Conservation (phyloP, 2,329 filamentous ascomycete genomes). For the Capronia americana region DNA sequence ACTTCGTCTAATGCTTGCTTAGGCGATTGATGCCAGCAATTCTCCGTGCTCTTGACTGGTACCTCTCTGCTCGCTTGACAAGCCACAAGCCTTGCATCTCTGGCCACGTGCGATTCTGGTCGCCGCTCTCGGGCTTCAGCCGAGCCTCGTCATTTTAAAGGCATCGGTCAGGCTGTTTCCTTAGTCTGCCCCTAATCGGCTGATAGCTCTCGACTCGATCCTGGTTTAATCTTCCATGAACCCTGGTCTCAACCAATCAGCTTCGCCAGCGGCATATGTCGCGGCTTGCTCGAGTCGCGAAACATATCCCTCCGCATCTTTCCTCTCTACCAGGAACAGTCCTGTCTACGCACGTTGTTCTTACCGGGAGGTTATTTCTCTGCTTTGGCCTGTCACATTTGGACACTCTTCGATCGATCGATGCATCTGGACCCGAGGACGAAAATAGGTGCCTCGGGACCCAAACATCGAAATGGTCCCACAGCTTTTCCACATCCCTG, state of each 20-base stretch:
- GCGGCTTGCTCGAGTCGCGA: not conserved
- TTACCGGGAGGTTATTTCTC: no score
- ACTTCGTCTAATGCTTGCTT: slow-evolving; percentile 1
- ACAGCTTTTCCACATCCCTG: not conserved
- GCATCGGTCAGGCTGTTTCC: not conserved
- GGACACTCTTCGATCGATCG: not conserved
- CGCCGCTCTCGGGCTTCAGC: slow-evolving; percentile 23
- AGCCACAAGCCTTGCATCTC: slow-evolving; percentile 6
- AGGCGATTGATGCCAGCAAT: slow-evolving; percentile 15
- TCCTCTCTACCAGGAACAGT: not conserved
- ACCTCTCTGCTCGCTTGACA: slow-evolving; percentile 14
- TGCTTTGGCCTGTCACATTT: not conserved
- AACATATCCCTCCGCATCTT: not conserved
- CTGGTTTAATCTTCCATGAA: slow-evolving; percentile 28
- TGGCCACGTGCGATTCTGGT: slow-evolving; percentile 4
- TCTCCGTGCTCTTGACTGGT: slow-evolving; percentile 14
- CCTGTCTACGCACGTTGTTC: not conserved
- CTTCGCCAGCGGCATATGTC: slow-evolving; percentile 14
- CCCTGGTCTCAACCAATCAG: slow-evolving; percentile 21
- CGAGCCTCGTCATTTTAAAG: slow-evolving; percentile 7
- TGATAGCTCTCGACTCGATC: slow-evolving; percentile 7
- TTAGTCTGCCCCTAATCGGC: slow-evolving; percentile 1
- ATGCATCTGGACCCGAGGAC: not conserved
- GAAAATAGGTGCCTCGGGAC: slow-evolving; percentile 1
- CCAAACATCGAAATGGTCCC: not conserved